Evolutionary conservation across 2,329 filamentous ascomycete genomes (phyloP), one percentile per base, ranked within the genome.

Genomic region (Fusarium proliferatum): DNA sequence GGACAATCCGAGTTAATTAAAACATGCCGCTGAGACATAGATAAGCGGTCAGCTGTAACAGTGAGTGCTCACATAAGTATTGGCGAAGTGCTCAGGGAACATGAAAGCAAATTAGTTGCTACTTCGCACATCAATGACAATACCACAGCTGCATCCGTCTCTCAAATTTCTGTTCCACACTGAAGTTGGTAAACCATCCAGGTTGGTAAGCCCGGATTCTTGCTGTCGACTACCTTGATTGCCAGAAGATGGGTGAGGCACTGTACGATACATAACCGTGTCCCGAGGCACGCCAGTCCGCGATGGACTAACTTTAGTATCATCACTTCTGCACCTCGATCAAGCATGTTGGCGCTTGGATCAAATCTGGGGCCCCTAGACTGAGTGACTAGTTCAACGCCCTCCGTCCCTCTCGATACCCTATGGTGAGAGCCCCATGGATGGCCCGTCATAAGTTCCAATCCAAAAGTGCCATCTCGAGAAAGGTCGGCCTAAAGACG

Each of bases 291-390:
- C 51, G 49, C 28, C 60, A 46, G 59, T 74, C 48, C 52, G 34
- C 43, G 41, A 53, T 33, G 34, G 41, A 43, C 65, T 61, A 30
- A 39, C 34, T 28, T 28, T 41, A 64, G 60, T 62, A 76, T 69
- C 46, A 52, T 71, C 69, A 64, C 65, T 68, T 69, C 61, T 57
- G 52, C 55, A 60, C 43, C 72, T 64, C 58, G 67, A 77, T 76
- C 64, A 62, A 72, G 64, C 62, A 58, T 26, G 52, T 51, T 53
- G 34, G 36, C 45, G 57, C 61, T 64, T 64, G 52, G 38, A 61
- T 71, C 57, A 56, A 43, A 38, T 28, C 41, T 55, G 52, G 33
- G 51, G 28, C 43, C 58, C 52, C 45, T n/a, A 42, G 49, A 36
- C 49, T 53, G 61, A 51, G 43, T 41, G 52, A 49, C 58, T 76